Conservation (phyloP, 2,329 filamentous ascomycete species). For the Balansia obtecta region DNA sequence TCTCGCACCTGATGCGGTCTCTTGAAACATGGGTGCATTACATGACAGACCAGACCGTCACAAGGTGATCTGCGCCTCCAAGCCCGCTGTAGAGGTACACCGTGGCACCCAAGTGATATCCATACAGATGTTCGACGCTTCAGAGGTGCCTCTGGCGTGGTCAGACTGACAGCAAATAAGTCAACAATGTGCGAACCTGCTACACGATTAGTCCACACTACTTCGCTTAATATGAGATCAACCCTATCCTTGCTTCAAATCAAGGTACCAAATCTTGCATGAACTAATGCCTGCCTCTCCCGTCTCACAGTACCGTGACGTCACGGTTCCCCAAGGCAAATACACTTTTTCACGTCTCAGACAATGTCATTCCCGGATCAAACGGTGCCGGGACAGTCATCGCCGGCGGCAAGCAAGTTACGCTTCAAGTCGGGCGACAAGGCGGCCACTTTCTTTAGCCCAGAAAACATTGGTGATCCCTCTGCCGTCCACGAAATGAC, state of each 20-base stretch:
- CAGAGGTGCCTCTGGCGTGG: background rate
- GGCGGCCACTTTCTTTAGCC: constrained; percentile 50
- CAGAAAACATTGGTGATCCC: constrained; percentile 37
- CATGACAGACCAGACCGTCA: no score
- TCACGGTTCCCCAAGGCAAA: constrained; percentile 35
- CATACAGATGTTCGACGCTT: background rate
- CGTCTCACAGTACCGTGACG: constrained; percentile 33
- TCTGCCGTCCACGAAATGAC: constrained; percentile 58
- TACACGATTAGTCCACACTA: constrained; percentile 27
- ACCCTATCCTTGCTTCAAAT: background rate
- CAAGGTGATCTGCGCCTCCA: no score
- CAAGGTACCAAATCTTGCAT: background rate
- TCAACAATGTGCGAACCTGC: background rate
- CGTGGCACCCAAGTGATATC: background rate
- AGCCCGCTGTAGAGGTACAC: no score
- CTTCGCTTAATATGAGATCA: constrained; percentile 34
- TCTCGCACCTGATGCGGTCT: no score
- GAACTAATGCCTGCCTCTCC: background rate
- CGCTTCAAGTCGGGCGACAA: constrained; percentile 39
- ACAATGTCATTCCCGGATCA: constrained; percentile 36
- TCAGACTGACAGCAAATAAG: constrained; percentile 1
- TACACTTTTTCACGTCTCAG: constrained; percentile 14
- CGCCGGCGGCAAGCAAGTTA: constrained; percentile 35
- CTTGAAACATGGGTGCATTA: no score
- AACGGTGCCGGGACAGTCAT: constrained; percentile 43